Evolutionary conservation across 306 rosid genomes (phyloP).

Genomic region (Casuarina equisetifolia): DNA sequence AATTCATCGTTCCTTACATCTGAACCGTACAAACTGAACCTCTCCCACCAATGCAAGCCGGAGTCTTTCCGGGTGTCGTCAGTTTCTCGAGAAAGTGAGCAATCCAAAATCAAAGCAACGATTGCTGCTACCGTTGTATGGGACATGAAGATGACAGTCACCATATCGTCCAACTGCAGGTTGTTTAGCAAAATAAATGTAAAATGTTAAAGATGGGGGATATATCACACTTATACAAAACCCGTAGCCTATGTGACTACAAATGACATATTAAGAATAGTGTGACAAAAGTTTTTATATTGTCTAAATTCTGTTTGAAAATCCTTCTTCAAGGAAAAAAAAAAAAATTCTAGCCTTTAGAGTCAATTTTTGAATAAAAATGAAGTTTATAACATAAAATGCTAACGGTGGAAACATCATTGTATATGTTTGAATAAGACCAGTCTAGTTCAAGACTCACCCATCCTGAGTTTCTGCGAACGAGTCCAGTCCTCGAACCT

Average conservation of each 20-base stretch:
- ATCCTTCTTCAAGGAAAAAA: too few relatives aligned
- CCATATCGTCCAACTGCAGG: conserved; percentile 50
- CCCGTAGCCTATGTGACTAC: too few relatives aligned
- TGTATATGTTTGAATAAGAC: not conserved
- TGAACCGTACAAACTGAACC: conserved; percentile 50
- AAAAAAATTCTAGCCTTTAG: too few relatives aligned
- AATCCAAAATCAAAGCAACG: conserved; percentile 61
- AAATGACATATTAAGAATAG: too few relatives aligned
- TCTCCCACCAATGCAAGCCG: conserved; percentile 74
- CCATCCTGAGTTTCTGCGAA: conserved; percentile 51
- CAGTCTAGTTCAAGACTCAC: conserved; percentile 40
- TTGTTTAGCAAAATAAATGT: conserved; percentile 4
- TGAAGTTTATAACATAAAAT: not conserved
- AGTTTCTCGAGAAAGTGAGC: conserved; percentile 49
- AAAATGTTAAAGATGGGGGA: not conserved
- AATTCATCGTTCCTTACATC: conserved; percentile 72
- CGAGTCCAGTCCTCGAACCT: conserved; percentile 28
- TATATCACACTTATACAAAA: too few relatives aligned
- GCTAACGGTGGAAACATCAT: not conserved
- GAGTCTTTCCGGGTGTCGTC: conserved; percentile 49
- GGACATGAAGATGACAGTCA: conserved; percentile 64
- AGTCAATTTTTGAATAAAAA: too few relatives aligned
- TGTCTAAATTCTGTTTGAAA: too few relatives aligned
- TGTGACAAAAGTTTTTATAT: too few relatives aligned
- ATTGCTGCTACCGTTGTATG: conserved; percentile 68